Evolutionary conservation across 2,329 filamentous ascomycete species (phyloP), one percentile per base, ranked within the genome.

Genomic region (Meredithiella fracta): DNA sequence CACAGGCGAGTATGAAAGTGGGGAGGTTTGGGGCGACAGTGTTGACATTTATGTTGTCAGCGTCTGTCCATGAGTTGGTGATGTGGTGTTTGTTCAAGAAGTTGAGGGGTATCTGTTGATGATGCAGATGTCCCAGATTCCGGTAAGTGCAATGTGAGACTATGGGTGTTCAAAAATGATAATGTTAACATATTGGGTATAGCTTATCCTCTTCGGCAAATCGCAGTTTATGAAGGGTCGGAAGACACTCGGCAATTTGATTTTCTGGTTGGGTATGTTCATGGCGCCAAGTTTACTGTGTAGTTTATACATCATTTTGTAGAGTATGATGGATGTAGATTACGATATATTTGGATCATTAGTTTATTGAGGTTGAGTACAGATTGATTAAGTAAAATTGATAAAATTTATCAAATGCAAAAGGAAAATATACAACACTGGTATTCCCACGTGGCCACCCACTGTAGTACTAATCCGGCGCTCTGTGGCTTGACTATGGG

Each of bases 61-160:
- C 84, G 0, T 75, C 82, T 60, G 74, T 86, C 20, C 84, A 89
- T 63, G 85, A 90, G 66, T 69, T 89, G 49, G 76, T 88, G 63
- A 89, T 89, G 85, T 84, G 82, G 72, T 85, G 85, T 61, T 72
- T 90, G 34, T 90, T 90, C 66, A 83, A 83, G 66, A 88, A 87
- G 67, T 72, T 89, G 8, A 72, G 85, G 40, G 85, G 85, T 89
- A 89, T 62, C 67, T 89, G 49, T 75, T 89, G 22, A 69, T 79
- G n/a, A 67, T 85, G 63, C 85, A 90, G 65, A 80, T 91, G 77
- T 74, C 74, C 60, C 85, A 91, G 67, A 66, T 90, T 47, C 85
- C 85, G 34, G 73, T 75, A 62, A 47, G 71, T 67, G 11, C n/a
- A 17, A 17, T 11, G 15, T 14, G 9, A 42, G 5, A 22, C 11